Base-by-base conservation (phyloP, 2,329 filamentous ascomycete genomes). In the Pseudocercospora fuligena region DNA sequence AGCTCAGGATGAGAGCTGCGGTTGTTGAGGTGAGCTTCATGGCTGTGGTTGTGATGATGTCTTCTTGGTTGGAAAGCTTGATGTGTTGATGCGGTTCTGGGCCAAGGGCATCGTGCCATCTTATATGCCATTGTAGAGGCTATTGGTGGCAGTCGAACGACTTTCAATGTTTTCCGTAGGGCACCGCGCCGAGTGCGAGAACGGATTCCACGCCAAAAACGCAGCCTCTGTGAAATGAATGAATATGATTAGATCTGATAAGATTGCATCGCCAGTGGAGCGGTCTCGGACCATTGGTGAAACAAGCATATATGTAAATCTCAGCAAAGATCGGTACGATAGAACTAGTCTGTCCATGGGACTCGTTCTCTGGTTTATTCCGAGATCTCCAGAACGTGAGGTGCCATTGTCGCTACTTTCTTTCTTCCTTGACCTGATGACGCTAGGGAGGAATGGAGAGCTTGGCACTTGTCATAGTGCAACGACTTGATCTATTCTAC, bases 201-300 rank as follows among this genome's bases (percentile, higher is more conserved):
- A 6, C 16, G 16, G 21, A 4, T 54, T 29, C 16, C 25, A 54
- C 16, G 16, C 2, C 19, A 31, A 36, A 33, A 56, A 56, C 23
- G 51, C 11, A 27, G 53, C 25, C 25, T 57, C n/a, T 57, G 11
- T 5, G 53, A 57, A 29, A 11, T 58, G 54, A n/a, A 40, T 16
- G n/a, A 58, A 33, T 19, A 9, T 58, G 54, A 33, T 29, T 57
- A 57, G 53, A 57, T 57, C 53, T 57, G 53, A 57, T 57, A n/a
- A 27, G 53, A 29, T 57, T 57, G 53, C 27, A 57, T 57, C 53
- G 23, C 2, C 16, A 1, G 5, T 56, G 23, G n/a, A 56, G 27
- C 12, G 25, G 21, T 57, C 2, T 27, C 25, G 25, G 25, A 8
- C 11, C n/a, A 31, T 56, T 16, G 23, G 8, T 25, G 51, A 29